phyloP scores from a whole-genome alignment of 2,329 filamentous ascomycete species.

The Camillea tinctor region DNA sequence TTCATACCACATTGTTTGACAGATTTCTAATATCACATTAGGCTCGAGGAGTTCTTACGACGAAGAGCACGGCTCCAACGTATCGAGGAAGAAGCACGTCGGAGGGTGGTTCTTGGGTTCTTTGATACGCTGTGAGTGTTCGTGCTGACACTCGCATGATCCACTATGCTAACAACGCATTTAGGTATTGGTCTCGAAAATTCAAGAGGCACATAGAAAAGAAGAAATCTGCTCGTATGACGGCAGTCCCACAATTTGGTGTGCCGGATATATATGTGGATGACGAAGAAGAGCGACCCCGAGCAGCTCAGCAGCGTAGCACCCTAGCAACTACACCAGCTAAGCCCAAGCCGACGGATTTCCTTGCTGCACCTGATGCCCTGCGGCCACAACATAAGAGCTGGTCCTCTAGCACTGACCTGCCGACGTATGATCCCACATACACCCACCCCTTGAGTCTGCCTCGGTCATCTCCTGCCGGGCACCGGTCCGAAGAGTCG shows the following conservation, averaged over 20 bases:
- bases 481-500: constrained; percentile 46
- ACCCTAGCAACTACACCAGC: constrained; percentile 28
- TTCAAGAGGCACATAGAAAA: constrained; percentile 75
- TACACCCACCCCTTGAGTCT: constrained; percentile 53
- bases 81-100: constrained; percentile 89
- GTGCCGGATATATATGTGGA: constrained; percentile 92
- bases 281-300: constrained; percentile 59
- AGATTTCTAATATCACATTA: constrained; percentile 38
- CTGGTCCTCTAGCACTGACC: constrained; percentile 45
- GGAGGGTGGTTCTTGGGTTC: constrained; percentile 88
- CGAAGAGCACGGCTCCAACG: constrained; percentile 87
- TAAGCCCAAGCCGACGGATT: constrained; percentile 26
- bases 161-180: constrained; percentile 18
- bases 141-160: background rate
- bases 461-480: constrained; percentile 47
- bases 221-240: constrained; percentile 75
- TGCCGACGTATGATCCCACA: constrained; percentile 42
- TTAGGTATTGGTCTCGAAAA: constrained; percentile 74
- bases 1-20: background rate
- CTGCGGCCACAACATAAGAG: constrained; percentile 38
- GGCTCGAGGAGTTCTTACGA: constrained; percentile 90
- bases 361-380: constrained; percentile 38
- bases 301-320: constrained; percentile 27
- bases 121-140: constrained; percentile 78
- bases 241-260: constrained; percentile 71